Percentiles rank a stretch among this genome's conserved stretches.
Conservation (phyloP, 768 basidiomycete genomes). For the Pluteus cervinus region DNA sequence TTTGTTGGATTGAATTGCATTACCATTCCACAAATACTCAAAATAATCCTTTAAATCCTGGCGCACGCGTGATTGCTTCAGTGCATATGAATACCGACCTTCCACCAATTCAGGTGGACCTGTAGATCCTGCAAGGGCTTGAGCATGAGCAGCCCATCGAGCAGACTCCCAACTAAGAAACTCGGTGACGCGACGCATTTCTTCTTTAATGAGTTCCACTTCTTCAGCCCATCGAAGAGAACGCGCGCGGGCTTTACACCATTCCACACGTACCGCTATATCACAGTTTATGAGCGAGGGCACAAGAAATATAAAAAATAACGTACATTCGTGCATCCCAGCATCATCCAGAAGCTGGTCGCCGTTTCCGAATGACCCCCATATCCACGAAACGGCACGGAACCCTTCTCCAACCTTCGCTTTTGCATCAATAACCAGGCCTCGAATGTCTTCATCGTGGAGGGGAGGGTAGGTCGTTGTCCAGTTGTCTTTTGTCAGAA, state of each 20-base stretch:
- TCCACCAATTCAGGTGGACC: not conserved
- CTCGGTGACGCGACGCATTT: slow-evolving; percentile 1
- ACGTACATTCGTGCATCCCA: not conserved
- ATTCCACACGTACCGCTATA: not conserved
- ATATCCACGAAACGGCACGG: slow-evolving; percentile 12
- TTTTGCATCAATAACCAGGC: slow-evolving; percentile 1
- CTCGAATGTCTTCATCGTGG: slow-evolving; percentile 6
- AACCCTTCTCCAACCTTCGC: slow-evolving; percentile 4
- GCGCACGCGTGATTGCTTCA: not conserved
- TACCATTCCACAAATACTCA: no score
- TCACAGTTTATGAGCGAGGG: no score
- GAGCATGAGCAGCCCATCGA: no score
- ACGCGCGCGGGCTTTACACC: slow-evolving; percentile 2
- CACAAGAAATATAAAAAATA: no score
- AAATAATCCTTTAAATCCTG: no score
- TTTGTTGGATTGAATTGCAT: no score
- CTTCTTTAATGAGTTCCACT: slow-evolving; percentile 1
- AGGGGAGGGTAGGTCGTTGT: slow-evolving; percentile 7
- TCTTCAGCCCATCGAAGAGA: slow-evolving; percentile 3
- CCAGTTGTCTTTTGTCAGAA: not conserved
- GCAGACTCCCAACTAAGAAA: not conserved
- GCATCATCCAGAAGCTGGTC: no score
- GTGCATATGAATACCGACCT: slow-evolving; percentile 1
- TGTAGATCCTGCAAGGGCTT: not conserved
- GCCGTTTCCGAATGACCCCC: slow-evolving; percentile 12